These are phyloP conservation scores for Epichloe sylvatica DNA, from an alignment of 2,329 filamentous ascomycete genomes.

Conservation along the genomic window DNA sequence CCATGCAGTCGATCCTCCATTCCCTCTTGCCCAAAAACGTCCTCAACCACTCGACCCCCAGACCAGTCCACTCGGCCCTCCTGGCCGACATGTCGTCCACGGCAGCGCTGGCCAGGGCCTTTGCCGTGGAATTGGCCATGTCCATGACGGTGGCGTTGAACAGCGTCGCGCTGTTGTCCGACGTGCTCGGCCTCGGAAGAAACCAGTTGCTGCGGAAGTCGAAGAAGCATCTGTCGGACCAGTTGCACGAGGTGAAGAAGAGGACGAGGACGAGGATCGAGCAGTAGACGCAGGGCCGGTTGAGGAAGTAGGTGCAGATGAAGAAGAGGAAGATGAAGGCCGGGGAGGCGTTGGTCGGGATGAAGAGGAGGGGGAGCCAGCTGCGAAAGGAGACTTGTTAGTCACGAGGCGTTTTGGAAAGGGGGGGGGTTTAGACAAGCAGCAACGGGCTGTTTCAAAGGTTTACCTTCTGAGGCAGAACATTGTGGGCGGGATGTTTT, in stretches of 20 bases:
- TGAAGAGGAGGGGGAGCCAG: slow-evolving; percentile 79
- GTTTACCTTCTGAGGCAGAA: slow-evolving; percentile 48
- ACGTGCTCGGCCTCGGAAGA: slow-evolving; percentile 49
- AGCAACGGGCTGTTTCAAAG: background rate
- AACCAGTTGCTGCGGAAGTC: slow-evolving; percentile 92
- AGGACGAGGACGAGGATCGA: slow-evolving; percentile 89
- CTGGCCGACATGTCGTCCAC: slow-evolving; percentile 45
- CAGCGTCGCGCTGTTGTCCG: slow-evolving; percentile 9
- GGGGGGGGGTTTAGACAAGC: no score
- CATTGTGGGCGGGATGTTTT: slow-evolving; percentile 24
- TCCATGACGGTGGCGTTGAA: slow-evolving; percentile 38
- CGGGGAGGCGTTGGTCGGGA: slow-evolving; percentile 68
- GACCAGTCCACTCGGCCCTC: slow-evolving; percentile 55
- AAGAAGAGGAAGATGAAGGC: slow-evolving; percentile 82
- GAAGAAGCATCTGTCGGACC: slow-evolving; percentile 83
- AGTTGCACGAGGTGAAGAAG: slow-evolving; percentile 81
- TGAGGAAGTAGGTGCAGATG: slow-evolving; percentile 87
- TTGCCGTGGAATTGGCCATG: slow-evolving; percentile 55
- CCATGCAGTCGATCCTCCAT: slow-evolving; percentile 83
- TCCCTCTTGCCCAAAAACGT: slow-evolving; percentile 70
- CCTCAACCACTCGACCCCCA: slow-evolving; percentile 76
- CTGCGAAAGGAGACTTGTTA: slow-evolving; percentile 27
- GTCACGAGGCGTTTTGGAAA: background rate
- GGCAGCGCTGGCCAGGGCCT: slow-evolving; percentile 51
- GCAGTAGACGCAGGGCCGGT: slow-evolving; percentile 95